Evolutionary conservation across 2,329 filamentous ascomycete species (phyloP).

Genomic region (Calonectria montana): DNA sequence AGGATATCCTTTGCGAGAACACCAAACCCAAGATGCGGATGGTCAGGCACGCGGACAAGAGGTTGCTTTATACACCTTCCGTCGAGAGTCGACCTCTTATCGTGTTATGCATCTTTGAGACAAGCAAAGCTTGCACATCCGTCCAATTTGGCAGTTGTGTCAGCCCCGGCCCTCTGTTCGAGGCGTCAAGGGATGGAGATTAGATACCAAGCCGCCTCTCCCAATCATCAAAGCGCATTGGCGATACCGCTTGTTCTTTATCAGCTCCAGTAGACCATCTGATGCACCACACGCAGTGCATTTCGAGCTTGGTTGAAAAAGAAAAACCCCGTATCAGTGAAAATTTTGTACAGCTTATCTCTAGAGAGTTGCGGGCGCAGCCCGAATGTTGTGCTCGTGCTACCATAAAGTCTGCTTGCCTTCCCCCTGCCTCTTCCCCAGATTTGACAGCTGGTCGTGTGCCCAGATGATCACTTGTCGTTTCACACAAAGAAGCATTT

Average conservation of each 20-base stretch:
- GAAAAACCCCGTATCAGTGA: conserved; percentile 38
- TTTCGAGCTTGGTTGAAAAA: conserved; percentile 22
- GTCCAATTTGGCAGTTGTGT: conserved; percentile 31
- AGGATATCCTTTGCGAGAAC: background rate
- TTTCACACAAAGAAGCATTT: background rate
- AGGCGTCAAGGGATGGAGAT: conserved; percentile 36
- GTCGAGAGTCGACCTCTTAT: conserved; percentile 6
- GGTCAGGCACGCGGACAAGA: background rate
- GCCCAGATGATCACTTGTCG: background rate
- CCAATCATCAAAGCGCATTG: conserved; percentile 38
- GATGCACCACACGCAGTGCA: conserved; percentile 34
- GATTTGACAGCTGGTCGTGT: background rate
- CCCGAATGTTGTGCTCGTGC: conserved; percentile 24
- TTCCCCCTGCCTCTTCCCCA: conserved; percentile 16
- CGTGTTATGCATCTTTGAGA: conserved; percentile 19
- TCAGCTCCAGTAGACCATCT: conserved; percentile 37
- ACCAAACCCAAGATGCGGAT: background rate
- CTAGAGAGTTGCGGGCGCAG: conserved; percentile 27
- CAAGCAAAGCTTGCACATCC: conserved; percentile 26
- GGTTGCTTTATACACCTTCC: conserved; percentile 14
- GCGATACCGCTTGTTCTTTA: conserved; percentile 32
- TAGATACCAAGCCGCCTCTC: conserved; percentile 36
- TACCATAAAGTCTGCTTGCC: conserved; percentile 34
- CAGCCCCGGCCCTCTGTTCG: conserved; percentile 23
- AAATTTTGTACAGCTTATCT: conserved; percentile 38